Evolutionary conservation across 2,329 filamentous ascomycete genomes (phyloP).

Genomic region (Botrytis hyacinthi): DNA sequence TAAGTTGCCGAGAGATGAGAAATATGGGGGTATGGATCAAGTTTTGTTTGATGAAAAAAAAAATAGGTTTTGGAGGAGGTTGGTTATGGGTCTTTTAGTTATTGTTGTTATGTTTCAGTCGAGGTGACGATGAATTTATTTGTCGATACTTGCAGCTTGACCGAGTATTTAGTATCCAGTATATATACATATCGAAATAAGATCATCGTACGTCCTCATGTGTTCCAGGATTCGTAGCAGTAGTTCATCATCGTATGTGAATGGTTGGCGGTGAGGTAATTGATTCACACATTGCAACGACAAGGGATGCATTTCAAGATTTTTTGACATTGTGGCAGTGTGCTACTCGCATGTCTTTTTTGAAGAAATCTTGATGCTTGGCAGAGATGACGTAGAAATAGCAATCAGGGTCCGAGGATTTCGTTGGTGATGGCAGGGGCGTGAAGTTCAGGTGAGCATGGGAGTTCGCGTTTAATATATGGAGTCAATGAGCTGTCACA

Average conservation of each 20-base stretch:
- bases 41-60: neutral
- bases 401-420: neutral
- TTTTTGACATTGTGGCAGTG: neutral
- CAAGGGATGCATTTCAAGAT: conserved; percentile 10
- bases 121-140: neutral
- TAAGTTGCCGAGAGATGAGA: neutral
- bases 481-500: conserved; percentile 18
- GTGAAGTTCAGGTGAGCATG: neutral
- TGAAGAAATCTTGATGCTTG: conserved; percentile 6
- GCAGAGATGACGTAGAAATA: conserved; percentile 12
- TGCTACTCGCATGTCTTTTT: neutral
- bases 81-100: neutral
- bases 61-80: neutral
- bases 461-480: neutral
- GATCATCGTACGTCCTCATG: neutral
- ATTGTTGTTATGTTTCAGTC: conserved; percentile 20
- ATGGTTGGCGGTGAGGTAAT: conserved; percentile 16
- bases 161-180: conserved; percentile 15
- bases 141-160: conserved; percentile 8
- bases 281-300: neutral
- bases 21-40: neutral
- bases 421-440: neutral
- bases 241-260: neutral
- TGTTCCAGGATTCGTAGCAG: neutral
- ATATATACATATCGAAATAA: conserved; percentile 10